Evolutionary conservation across 805 yeast genomes (phyloP).

Genomic region (Candida taoyuanica): DNA sequence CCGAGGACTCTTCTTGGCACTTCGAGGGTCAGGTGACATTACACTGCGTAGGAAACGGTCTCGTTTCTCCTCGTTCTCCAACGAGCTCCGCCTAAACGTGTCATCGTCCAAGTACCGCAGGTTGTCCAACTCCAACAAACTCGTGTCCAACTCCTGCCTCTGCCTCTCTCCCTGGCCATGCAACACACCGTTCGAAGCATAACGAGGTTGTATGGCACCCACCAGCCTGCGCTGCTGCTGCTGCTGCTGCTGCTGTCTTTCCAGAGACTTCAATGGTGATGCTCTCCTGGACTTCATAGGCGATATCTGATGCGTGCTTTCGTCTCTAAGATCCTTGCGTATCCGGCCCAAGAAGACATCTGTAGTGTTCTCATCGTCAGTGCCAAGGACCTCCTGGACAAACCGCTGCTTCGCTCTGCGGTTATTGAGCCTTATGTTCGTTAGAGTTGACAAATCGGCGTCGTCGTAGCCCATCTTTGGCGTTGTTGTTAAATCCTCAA

Average conservation of each 20-base stretch:
- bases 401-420: constrained; percentile 17
- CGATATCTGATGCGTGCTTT: constrained; percentile 13
- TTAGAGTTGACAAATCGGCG: constrained; percentile 20
- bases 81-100: constrained; percentile 5
- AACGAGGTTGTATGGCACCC: no score
- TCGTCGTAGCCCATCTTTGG: no score
- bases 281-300: constrained; percentile 1
- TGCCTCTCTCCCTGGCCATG: not conserved
- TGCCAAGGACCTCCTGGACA: constrained; percentile 2
- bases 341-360: constrained; percentile 1
- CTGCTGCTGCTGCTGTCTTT: no score
- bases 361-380: constrained; percentile 2
- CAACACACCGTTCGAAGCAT: not conserved
- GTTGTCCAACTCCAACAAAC: constrained; percentile 15
- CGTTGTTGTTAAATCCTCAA: no score
- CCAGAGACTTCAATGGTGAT: not conserved
- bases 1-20: not conserved
- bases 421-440: constrained; percentile 20
- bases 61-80: constrained; percentile 17
- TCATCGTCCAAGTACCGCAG: constrained; percentile 16
- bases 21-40: not conserved
- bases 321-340: constrained; percentile 6
- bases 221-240: no score
- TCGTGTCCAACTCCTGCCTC: constrained; percentile 9
- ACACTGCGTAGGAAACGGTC: constrained; percentile 12